Conservation (phyloP, 805 yeast species). For the Pichia californica region DNA sequence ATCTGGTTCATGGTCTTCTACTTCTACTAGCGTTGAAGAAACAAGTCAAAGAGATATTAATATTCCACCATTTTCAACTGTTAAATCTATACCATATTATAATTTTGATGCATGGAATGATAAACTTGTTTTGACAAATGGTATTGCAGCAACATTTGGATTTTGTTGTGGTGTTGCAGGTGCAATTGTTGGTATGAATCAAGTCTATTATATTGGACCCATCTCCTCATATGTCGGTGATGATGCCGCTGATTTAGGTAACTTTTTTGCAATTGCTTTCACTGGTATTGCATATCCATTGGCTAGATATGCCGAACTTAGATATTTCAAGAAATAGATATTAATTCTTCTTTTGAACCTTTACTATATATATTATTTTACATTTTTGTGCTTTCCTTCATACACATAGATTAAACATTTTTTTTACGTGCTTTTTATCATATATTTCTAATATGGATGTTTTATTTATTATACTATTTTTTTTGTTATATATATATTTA, state of each 20-base stretch:
- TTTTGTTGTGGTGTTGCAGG: conserved; percentile 72
- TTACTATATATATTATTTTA: no score
- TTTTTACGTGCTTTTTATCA: no score
- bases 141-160: conserved; percentile 62
- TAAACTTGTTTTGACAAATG: conserved; percentile 50
- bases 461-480: no score
- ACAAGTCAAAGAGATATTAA: not conserved
- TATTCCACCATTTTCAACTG: conserved; percentile 16
- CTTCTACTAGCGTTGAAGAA: not conserved
- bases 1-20: not conserved
- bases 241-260: conserved; percentile 73
- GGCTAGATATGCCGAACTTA: conserved; percentile 59
- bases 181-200: conserved; percentile 84
- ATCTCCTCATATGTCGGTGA: conserved; percentile 60
- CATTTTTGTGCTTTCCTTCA: no score
- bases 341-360: no score
- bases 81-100: conserved; percentile 36
- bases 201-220: conserved; percentile 77
- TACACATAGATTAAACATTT: no score
- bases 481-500: no score
- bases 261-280: conserved; percentile 72
- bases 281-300: conserved; percentile 58
- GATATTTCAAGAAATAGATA: conserved; percentile 36
- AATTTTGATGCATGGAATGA: conserved; percentile 76
- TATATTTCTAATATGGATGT: no score